A percentile compares a stretch with the other conserved stretches of the same genome.
phyloP scores from a whole-genome alignment of 192 early-diverging fungal genomes.

The Coemansia sp. region DNA sequence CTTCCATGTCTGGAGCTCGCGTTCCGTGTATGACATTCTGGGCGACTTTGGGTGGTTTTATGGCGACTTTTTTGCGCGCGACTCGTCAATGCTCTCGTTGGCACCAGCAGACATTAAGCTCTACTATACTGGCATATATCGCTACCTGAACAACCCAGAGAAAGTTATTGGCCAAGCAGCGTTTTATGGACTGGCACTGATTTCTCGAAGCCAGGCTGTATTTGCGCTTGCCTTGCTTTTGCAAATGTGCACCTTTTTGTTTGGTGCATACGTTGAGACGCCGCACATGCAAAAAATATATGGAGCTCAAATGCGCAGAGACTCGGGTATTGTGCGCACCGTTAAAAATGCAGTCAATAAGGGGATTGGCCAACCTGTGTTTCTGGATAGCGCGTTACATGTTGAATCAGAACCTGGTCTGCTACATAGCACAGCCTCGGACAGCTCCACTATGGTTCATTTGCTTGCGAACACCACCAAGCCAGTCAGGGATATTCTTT shows the following conservation, averaged over 20 bases:
- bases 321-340: constrained; percentile 70
- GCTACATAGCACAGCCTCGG: neutral
- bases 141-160: constrained; percentile 93
- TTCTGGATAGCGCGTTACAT: constrained; percentile 13
- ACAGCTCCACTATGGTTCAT: constrained; percentile 21
- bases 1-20: constrained; percentile 89
- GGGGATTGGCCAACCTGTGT: constrained; percentile 48
- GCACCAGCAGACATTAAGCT: constrained; percentile 56
- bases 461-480: constrained; percentile 64
- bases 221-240: constrained; percentile 81
- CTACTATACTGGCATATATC: constrained; percentile 90
- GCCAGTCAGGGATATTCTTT: constrained; percentile 62
- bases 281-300: constrained; percentile 92
- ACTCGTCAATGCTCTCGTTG: constrained; percentile 59
- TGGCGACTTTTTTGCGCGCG: constrained; percentile 94
- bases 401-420: neutral
- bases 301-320: constrained; percentile 78
- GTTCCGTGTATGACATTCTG: constrained; percentile 88
- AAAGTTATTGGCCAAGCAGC: constrained; percentile 92
- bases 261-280: constrained; percentile 83
- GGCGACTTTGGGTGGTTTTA: constrained; percentile 99
- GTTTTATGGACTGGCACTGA: constrained; percentile 90
- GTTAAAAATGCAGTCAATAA: constrained; percentile 57
- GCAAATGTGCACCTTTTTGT: constrained; percentile 81
- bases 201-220: constrained; percentile 79